Base-by-base conservation (phyloP, 2,329 filamentous ascomycete genomes). In the Epichloe coenophiala region DNA sequence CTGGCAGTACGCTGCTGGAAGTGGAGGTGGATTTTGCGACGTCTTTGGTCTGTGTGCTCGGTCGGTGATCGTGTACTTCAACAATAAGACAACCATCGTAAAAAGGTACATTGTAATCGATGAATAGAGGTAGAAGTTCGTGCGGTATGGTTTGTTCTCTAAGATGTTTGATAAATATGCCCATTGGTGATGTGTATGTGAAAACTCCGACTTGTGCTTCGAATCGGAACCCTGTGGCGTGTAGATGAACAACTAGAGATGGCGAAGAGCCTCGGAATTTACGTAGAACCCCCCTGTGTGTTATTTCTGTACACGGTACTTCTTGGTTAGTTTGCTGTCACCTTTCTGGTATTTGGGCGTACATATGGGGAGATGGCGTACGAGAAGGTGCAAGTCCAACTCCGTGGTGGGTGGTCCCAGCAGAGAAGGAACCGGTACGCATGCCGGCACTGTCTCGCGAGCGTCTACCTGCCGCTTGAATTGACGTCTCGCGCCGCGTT, bases 51-150 rank as follows among this genome's bases (percentile, higher is more conserved):
- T 76, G 75, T 45, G 75, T 74, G 41, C 71, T 71, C 0, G 84
- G 81, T 60, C 86, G 87, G 70, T 95, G 87, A 63, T 97, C 88
- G 60, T 95, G 80, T n/a, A 97, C 73, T 65, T 95, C 84, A 37
- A 98, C 89, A 58, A 98, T 97, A 51, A 98, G 76, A 62, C 91
- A 95, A 35, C 86, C 89, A 65, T 97, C 90, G 64, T 97, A 98
- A 95, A 97, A 97, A 9, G 77, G 75, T 13, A 95, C 84, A 19
- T 81, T 80, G 17, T 75, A 74, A 45, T 80, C 75, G 31, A 82
- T 75, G 50, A 98, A 79, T 57, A 91, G 84, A 45, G 85, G 81
- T 11, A 97, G 71, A 63, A 97, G 80, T 58, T 96, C 89, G 66
- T 96, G 89, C 1, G 93, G 93, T 37, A 98, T 74, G 0, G 88